A percentile compares a stretch with the other conserved stretches of the same genome.
Evolutionary conservation across 345 rosid genomes (phyloP).

Genomic region (Salix viminalis): DNA sequence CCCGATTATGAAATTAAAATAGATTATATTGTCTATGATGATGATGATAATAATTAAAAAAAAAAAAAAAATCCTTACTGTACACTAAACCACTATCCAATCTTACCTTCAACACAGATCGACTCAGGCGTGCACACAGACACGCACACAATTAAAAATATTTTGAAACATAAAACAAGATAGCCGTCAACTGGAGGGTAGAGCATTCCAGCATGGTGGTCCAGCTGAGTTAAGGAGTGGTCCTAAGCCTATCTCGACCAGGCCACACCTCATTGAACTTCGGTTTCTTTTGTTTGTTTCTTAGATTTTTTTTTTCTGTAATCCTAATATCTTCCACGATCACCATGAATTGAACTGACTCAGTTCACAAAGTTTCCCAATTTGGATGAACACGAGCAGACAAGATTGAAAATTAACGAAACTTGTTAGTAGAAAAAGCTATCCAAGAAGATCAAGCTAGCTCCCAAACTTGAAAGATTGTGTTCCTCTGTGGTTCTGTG

Average conservation of each 20-base stretch:
- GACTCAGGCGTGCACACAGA: neutral
- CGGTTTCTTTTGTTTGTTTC: neutral
- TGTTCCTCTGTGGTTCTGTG: neutral
- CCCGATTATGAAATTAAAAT: neutral
- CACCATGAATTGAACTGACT: neutral
- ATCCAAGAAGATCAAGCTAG: neutral
- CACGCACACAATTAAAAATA: neutral
- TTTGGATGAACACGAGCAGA: neutral
- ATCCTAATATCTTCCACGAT: neutral
- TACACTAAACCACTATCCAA: neutral
- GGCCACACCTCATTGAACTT: neutral
- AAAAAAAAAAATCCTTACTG: too few species aligned
- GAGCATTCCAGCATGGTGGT: constrained; percentile 13
- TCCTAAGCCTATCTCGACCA: neutral
- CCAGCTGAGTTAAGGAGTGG: constrained; percentile 14
- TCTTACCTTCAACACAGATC: neutral
- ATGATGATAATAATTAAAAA: neutral
- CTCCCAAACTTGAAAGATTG: neutral
- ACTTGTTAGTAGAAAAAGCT: neutral
- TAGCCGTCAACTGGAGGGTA: constrained; percentile 27
- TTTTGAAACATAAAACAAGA: constrained; percentile 7
- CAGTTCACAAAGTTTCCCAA: neutral
- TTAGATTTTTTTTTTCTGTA: neutral
- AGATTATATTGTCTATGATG: neutral
- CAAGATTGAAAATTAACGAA: neutral